Base-by-base conservation (phyloP, 2,329 filamentous ascomycete genomes). In the Colletotrichum sidae region DNA sequence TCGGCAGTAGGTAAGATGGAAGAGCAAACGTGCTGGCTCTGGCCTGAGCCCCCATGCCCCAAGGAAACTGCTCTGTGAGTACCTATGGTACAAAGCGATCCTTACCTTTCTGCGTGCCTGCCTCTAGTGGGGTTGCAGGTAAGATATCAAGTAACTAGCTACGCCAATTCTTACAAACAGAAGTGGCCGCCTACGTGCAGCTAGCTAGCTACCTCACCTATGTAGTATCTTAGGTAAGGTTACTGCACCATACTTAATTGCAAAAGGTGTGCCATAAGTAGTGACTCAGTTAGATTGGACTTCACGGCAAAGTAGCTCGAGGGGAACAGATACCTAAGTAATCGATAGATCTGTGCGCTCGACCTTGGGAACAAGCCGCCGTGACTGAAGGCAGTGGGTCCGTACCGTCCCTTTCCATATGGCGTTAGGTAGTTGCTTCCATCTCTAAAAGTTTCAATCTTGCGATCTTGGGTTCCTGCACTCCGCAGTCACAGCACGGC, bases 391-490 rank as follows among this genome's bases (percentile, higher is more conserved):
- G 49, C 9, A 17, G 9, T 53, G 63, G 58, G 42, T 54, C 46
- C 13, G 15, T 35, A 57, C 45, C 35, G 55, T 41, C 55, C 55
- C 42, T 46, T 45, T 39, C 63, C 63, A 63, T 66, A 59, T 66
- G 63, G 58, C 62, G 57, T 58, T 55, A 52, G 57, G 54, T 64
- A 25, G 25, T 60, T 41, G 37, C 55, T 55, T 17, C 39, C 45
- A 65, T 17, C 25, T 56, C 45, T 51, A 33, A 11, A 53, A 53
- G 63, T 66, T 63, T 62, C 63, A 55, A 55, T 55, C 51, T 62
- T 35, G 46, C 42, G 50, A 39, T 61, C 34, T 5, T 44, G 55
- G 57, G 61, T 55, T 34, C 38, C 46, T 15, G 13, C 38, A 39
- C 25, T 25, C 25, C 4, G 25, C 25, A 25, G 25, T 25, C 25